Base-by-base conservation (phyloP, 495 filamentous ascomycete species). In the Xylaria castorea region DNA sequence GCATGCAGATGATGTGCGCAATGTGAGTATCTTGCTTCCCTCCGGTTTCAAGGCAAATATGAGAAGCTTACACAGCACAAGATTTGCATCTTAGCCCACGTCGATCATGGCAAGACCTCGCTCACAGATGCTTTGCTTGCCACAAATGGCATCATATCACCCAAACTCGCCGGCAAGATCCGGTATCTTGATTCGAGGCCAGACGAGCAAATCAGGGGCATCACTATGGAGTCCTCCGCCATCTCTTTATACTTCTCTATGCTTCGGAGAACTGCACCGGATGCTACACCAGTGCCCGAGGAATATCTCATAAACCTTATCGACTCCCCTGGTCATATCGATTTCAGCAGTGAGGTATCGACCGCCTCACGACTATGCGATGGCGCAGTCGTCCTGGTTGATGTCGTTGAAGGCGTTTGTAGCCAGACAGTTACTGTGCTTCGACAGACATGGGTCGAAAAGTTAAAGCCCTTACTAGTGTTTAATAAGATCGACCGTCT, bases 121-220 rank as follows among this genome's bases (percentile, higher is more conserved):
- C 91, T 99, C 74, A 97, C 95, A 57, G 96, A 99, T 79, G 93
- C 93, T 70, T 91, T 99, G 60, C 93, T 99, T 75, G 94, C 97
- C 81, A 98, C 97, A 75, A 99, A 99, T 89, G 96, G 96, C 85
- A 98, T 99, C 83, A 98, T 99, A 77, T 98, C 97, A 16, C 92
- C 95, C 51, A 98, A 98, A 79, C 84, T 99, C 74, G 96, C 96
- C 74, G 96, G 96, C 79, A 97, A 98, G 85, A 97, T 98, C 81
- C 93, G 96, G 75, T 99, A 97, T 80, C 90, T 99, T 36, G 96
- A 99, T 82, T 97, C 95, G 25, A 89, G 96, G 57, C 94, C 97
- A 18, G 96, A 99, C 84, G 96, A 99, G 82, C 96, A 99, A 84
- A 88, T 94, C 11, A 92, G 96, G 57, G 97, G 96, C 42, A 99